Evolutionary conservation across 2,329 filamentous ascomycete species (phyloP), one percentile per base, ranked within the genome.

Genomic region (Plenodomus tracheiphilus): DNA sequence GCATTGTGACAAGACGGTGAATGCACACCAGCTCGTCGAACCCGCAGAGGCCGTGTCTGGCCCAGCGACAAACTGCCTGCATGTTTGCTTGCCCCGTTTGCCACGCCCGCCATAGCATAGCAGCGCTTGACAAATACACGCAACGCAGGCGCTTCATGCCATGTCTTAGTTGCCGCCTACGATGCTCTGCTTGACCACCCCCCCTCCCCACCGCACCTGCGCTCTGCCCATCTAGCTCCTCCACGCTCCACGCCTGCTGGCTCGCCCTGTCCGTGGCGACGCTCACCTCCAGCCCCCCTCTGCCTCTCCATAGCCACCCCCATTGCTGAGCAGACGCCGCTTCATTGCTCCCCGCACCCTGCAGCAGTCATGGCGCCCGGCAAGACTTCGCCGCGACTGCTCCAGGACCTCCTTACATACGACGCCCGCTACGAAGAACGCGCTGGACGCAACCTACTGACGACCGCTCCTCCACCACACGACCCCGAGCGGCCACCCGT

Each of bases 401-500:
- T 77, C 51, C 74, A 79, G 55, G 80, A 83, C 61, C 75, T 83
- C 56, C 66, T 76, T 46, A 69, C 71, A 41, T 80, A 82, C 62
- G 78, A 82, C 53, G 77, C 80, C 13, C 72, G 75, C 50, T 61
- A 66, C 50, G 77, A 80, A 56, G 72, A 74, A 25, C 58, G 60
- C 4, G 67, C 65, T 21, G 77, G 76, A 46, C 77, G 76, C 55
- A 83, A 84, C 63, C 69, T 86, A 42, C 78, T 89, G 39, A 79
- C 80, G 36, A 78, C 84, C 51, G 71, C 80, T 19, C 81, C 84
- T 38, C 81, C 81, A 6, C 75, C 78, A n/a, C 81, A 78, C 46
- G 68, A 74, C 48, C 68, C 74, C 32, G 62, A 66, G 16, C 58
- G 55, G 8, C 64, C 64, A 10, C 66, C 67, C 5, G 52, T 61